Evolutionary conservation across 345 rosid species (phyloP).

Genomic region (Cardamine chenopodiifolia): DNA sequence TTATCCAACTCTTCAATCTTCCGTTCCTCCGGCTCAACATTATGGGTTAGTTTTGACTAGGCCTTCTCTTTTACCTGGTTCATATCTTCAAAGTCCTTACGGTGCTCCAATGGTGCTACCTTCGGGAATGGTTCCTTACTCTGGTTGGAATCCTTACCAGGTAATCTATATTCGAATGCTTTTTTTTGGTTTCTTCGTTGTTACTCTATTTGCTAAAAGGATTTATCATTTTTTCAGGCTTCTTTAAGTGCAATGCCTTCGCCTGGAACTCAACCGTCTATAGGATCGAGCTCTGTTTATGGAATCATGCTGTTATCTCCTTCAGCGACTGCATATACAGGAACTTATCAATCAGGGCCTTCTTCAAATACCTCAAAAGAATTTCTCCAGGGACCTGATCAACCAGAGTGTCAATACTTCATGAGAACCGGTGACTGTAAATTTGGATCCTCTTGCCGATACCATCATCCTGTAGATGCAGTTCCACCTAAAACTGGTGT

Average conservation of each 20-base stretch:
- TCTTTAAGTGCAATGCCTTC: constrained; percentile 66
- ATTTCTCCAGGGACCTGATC: constrained; percentile 88
- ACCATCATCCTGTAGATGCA: constrained; percentile 83
- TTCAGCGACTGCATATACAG: constrained; percentile 64
- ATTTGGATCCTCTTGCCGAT: constrained; percentile 87
- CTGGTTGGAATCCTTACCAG: constrained; percentile 81
- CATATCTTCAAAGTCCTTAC: constrained; percentile 70
- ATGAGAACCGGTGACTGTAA: constrained; percentile 92
- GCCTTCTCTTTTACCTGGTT: constrained; percentile 69
- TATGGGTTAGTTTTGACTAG: constrained; percentile 77
- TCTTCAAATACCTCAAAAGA: constrained; percentile 65
- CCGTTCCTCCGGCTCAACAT: constrained; percentile 71
- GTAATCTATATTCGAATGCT: constrained; percentile 36
- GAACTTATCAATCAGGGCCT: constrained; percentile 57
- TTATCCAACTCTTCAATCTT: constrained; percentile 65
- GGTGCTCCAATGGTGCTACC: constrained; percentile 69
- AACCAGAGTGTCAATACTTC: constrained; percentile 86
- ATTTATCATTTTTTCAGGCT: constrained; percentile 44
- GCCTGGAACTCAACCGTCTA: constrained; percentile 62
- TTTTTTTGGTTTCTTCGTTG: neutral
- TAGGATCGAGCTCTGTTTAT: constrained; percentile 64
- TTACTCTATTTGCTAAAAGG: constrained; percentile 1
- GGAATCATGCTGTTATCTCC: constrained; percentile 73
- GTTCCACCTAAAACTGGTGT: constrained; percentile 53
- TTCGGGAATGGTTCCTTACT: constrained; percentile 69